Evolutionary conservation across 2,329 filamentous ascomycete species (phyloP).

Genomic region (Fulvia fulva): DNA sequence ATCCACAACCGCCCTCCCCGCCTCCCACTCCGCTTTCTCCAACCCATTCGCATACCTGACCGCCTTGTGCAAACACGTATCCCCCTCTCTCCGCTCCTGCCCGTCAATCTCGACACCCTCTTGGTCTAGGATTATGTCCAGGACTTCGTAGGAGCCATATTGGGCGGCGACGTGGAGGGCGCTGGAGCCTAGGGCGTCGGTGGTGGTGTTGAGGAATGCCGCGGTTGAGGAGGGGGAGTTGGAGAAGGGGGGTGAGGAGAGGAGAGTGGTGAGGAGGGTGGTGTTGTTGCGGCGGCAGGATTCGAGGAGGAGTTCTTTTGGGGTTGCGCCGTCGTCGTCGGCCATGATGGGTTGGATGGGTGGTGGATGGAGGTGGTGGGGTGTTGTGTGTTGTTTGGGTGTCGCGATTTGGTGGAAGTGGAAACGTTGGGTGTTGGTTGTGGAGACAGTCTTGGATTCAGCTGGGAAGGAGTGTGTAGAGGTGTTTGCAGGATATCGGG

Average conservation of each 20-base stretch:
- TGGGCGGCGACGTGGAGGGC: conserved; percentile 85
- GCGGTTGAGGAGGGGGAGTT: conserved; percentile 60
- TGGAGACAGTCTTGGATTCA: background rate
- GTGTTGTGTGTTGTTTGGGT: conserved; percentile 2
- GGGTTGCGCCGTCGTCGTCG: conserved; percentile 69
- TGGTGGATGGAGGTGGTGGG: background rate
- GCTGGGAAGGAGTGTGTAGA: background rate
- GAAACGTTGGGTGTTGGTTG: background rate
- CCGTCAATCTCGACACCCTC: conserved; percentile 82
- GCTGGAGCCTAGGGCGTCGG: conserved; percentile 81
- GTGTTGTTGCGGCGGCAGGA: conserved; percentile 91
- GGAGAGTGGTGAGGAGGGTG: conserved; percentile 72
- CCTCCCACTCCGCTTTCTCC: conserved; percentile 58
- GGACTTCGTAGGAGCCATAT: conserved; percentile 79
- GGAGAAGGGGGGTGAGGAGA: conserved; percentile 50
- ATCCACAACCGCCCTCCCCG: conserved; percentile 64
- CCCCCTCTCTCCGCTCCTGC: conserved; percentile 63
- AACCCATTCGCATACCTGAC: conserved; percentile 72
- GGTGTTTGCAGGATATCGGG: background rate
- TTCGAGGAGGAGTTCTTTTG: conserved; percentile 82
- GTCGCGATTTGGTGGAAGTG: background rate
- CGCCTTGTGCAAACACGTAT: conserved; percentile 76
- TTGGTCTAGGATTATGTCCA: conserved; percentile 79
- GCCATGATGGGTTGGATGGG: conserved; percentile 20
- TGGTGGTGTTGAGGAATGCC: conserved; percentile 77